Evolutionary conservation across 1,139 yeast genomes (phyloP).

Genomic region (Kodamaea alishanica): DNA sequence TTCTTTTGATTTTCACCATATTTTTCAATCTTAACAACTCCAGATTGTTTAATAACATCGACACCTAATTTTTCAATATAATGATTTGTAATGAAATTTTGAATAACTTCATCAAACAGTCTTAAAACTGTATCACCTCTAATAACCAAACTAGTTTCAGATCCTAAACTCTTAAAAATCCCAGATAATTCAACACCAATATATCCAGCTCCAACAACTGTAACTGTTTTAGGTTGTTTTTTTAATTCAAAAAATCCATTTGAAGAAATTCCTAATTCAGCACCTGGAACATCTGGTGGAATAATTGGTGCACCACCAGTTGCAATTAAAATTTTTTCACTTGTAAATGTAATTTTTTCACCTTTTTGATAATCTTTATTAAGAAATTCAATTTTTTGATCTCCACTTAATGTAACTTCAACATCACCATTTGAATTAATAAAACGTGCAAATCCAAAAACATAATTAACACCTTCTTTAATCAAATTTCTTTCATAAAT

Average conservation of each 20-base stretch:
- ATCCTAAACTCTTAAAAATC: constrained; percentile 80
- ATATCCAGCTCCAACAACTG: constrained; percentile 96
- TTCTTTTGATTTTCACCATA: constrained; percentile 57
- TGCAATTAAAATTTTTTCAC: constrained; percentile 82
- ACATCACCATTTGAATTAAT: constrained; percentile 61
- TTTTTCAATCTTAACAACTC: constrained; percentile 60
- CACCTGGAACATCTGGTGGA: constrained; percentile 72
- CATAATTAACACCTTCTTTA: constrained; percentile 83
- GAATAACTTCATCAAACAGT: constrained; percentile 80
- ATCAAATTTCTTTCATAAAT: constrained; percentile 83
- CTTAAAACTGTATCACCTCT: constrained; percentile 90
- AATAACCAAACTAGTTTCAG: constrained; percentile 83
- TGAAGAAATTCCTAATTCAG: constrained; percentile 80
- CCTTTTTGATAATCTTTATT: constrained; percentile 32
- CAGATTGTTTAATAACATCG: constrained; percentile 65
- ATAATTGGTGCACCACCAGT: constrained; percentile 86
- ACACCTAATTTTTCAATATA: constrained; percentile 76
- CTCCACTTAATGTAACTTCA: constrained; percentile 58
- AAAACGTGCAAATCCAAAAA: constrained; percentile 87
- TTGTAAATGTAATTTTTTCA: constrained; percentile 63
- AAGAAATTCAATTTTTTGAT: constrained; percentile 38
- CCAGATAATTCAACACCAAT: constrained; percentile 96
- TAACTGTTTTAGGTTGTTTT: constrained; percentile 85
- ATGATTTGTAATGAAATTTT: constrained; percentile 70
- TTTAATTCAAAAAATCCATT: constrained; percentile 86